Percentiles rank a stretch among this genome's conserved stretches.
phyloP scores from a whole-genome alignment of 345 rosid genomes.

The Dipteronia dyeriana region DNA sequence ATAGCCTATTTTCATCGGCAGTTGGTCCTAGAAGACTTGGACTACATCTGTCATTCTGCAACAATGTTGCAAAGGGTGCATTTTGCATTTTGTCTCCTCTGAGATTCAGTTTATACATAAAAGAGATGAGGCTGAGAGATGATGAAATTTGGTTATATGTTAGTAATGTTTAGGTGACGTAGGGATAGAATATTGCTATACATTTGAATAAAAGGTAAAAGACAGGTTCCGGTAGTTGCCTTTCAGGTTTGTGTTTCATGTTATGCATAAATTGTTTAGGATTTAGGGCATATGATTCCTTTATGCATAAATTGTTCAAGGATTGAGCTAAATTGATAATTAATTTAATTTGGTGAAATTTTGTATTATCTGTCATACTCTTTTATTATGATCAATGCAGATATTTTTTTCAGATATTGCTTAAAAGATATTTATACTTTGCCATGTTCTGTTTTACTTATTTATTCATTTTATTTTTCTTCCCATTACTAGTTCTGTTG shows the following conservation, averaged over 20 bases:
- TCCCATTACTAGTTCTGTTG: neutral
- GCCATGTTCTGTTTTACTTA: neutral
- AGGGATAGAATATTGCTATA: neutral
- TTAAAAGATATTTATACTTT: too few species aligned
- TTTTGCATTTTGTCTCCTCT: too few species aligned
- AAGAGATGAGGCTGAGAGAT: neutral
- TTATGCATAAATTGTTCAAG: too few species aligned
- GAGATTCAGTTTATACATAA: neutral
- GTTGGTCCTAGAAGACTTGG: neutral
- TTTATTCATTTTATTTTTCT: too few species aligned
- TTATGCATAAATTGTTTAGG: neutral
- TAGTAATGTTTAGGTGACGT: neutral
- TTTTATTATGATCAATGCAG: too few species aligned
- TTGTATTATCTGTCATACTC: neutral
- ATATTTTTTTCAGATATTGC: neutral
- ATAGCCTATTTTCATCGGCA: neutral
- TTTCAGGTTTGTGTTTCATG: neutral
- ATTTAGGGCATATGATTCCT: too few species aligned
- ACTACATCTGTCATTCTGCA: too few species aligned
- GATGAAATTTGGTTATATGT: neutral
- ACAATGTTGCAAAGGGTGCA: neutral
- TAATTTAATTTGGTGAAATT: neutral
- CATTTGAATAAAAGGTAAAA: neutral
- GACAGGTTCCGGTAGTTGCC: neutral
- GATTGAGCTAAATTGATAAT: neutral